Evolutionary conservation across 495 filamentous ascomycete genomes (phyloP).

Genomic region (Penicillium lagena): DNA sequence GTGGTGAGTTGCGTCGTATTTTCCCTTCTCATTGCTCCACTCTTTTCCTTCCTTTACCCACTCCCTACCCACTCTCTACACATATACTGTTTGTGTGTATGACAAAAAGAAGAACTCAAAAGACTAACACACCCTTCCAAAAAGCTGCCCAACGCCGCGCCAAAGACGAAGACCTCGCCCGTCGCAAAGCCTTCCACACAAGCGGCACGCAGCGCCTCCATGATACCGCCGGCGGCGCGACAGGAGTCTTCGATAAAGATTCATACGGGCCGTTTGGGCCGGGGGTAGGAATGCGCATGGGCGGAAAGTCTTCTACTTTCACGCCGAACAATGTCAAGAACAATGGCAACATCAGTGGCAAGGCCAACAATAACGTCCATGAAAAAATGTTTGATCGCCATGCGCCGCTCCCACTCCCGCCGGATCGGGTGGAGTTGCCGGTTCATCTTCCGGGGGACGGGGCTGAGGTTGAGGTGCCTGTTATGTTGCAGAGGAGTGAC

Average conservation of each 20-base stretch:
- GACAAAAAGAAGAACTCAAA: not conserved
- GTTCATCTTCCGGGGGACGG: not conserved
- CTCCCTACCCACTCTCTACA: not conserved
- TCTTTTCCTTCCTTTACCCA: not conserved
- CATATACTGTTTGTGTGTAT: not conserved
- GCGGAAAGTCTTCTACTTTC: too few species aligned
- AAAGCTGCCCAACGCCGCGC: constrained; percentile 18
- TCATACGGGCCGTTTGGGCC: too few species aligned
- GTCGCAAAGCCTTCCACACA: constrained; percentile 24
- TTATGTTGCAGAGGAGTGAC: not conserved
- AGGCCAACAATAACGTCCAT: not conserved
- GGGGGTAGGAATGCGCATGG: too few species aligned
- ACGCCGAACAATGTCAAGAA: too few species aligned
- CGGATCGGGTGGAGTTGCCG: constrained; percentile 14
- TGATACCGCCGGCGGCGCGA: not conserved
- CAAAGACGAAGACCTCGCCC: constrained; percentile 23
- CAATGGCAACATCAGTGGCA: too few species aligned
- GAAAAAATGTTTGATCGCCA: constrained; percentile 23
- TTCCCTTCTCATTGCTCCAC: too few species aligned
- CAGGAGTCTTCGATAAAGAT: too few species aligned
- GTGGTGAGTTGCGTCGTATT: constrained; percentile 12
- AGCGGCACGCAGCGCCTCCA: constrained; percentile 8
- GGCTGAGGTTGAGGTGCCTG: not conserved
- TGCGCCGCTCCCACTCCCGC: not conserved
- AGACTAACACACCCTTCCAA: not conserved